Evolutionary conservation across 2,329 filamentous ascomycete genomes (phyloP).

Genomic region (Coniochaeta pulveracea): DNA sequence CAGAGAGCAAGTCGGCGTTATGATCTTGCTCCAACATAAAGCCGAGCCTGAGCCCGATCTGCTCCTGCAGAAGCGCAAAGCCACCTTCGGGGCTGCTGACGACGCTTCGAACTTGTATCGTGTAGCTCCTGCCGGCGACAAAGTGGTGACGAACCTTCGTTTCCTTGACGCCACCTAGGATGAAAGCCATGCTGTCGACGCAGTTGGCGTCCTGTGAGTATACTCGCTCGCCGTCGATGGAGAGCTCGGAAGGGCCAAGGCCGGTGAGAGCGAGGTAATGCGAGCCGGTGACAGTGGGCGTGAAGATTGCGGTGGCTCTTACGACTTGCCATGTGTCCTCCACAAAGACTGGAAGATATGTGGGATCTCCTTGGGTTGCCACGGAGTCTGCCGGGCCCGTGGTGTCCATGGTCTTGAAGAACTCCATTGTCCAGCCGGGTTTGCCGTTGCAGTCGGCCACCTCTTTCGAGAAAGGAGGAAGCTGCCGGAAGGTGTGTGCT

Average conservation of each 20-base stretch:
- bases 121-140: constrained; percentile 16
- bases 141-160: too few relatives aligned
- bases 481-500: too few relatives aligned
- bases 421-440: constrained; percentile 11
- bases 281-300: constrained; percentile 9
- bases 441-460: too few relatives aligned
- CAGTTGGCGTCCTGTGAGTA: too few relatives aligned
- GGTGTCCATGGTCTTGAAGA: constrained; percentile 12
- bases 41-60: constrained; percentile 16
- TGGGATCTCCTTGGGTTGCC: background rate
- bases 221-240: constrained; percentile 18
- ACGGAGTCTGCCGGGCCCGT: background rate
- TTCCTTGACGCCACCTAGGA: too few relatives aligned
- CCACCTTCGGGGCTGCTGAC: too few relatives aligned
- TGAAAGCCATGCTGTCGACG: too few relatives aligned
- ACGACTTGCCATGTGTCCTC: constrained; percentile 9
- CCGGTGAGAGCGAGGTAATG: constrained; percentile 23
- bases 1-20: constrained; percentile 7
- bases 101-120: too few relatives aligned
- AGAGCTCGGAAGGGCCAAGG: constrained; percentile 21
- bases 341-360: background rate
- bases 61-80: too few relatives aligned
- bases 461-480: too few relatives aligned
- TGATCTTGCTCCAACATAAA: constrained; percentile 10
- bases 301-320: too few relatives aligned